phyloP scores from a whole-genome alignment of 805 yeast genomes.

The Starmerella etchellsii region DNA sequence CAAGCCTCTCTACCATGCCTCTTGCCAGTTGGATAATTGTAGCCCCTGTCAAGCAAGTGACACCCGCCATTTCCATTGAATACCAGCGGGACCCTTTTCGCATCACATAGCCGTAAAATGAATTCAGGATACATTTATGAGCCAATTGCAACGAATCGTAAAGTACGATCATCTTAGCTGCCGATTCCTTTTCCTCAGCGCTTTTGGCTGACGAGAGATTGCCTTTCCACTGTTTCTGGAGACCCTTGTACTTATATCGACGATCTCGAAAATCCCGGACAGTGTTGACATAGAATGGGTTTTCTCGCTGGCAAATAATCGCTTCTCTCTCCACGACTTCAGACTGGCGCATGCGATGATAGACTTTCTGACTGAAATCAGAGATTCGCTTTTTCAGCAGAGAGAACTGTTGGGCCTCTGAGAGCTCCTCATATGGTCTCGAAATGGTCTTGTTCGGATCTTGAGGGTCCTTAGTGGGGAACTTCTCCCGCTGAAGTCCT shows the following conservation, averaged over 20 bases:
- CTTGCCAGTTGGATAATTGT: conserved; percentile 97
- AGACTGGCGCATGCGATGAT: conserved; percentile 66
- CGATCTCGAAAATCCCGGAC: conserved; percentile 91
- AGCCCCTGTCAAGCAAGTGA: conserved; percentile 95
- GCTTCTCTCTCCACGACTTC: conserved; percentile 83
- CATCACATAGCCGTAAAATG: conserved; percentile 97
- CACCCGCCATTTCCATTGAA: conserved; percentile 99
- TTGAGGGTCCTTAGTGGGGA: conserved; percentile 6
- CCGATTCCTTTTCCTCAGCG: conserved; percentile 63
- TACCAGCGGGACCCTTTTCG: conserved; percentile 98
- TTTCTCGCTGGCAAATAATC: conserved; percentile 91
- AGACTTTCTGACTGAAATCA: conserved; percentile 75
- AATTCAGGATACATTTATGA: conserved; percentile 89
- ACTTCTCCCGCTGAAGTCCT: conserved; percentile 60
- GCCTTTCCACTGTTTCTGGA: conserved; percentile 89
- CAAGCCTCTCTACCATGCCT: conserved; percentile 75
- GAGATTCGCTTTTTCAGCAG: conserved; percentile 63
- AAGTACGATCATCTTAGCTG: conserved; percentile 81
- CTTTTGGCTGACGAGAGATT: conserved; percentile 48
- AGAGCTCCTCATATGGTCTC: conserved; percentile 54
- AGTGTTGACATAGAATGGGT: conserved; percentile 91
- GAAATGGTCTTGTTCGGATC: conserved; percentile 3
- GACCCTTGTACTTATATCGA: conserved; percentile 86
- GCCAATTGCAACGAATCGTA: conserved; percentile 94
- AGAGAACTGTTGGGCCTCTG: conserved; percentile 63